A percentile compares a stretch with the other conserved stretches of the same genome.
Conservation (phyloP, 495 filamentous ascomycete species). For the Pyrenopolyporus hunteri region DNA sequence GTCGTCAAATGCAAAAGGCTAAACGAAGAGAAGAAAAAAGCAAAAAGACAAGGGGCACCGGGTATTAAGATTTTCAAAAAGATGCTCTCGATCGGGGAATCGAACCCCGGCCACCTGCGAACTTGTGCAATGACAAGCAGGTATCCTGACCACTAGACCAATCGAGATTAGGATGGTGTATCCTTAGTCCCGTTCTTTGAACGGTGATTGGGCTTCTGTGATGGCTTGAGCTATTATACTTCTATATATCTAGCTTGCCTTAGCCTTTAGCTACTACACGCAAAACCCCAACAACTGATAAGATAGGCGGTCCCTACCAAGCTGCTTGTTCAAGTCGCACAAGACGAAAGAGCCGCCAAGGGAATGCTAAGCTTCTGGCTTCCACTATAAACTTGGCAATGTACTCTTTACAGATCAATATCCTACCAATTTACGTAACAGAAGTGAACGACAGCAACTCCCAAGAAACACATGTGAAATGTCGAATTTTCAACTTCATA, state of each 20-base stretch:
- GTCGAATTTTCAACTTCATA: not conserved
- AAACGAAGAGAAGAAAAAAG: not conserved
- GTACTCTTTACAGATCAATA: not conserved
- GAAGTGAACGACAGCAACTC: not conserved
- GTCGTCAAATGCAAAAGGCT: not conserved
- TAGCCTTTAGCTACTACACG: no score
- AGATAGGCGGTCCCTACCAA: no score
- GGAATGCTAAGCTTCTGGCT: not conserved
- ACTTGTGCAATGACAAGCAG: conserved; percentile 42
- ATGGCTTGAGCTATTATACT: no score
- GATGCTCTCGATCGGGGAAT: conserved; percentile 49
- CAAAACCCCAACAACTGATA: no score
- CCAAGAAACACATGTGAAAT: not conserved
- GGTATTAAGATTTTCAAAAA: conserved; percentile 1
- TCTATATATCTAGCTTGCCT: no score
- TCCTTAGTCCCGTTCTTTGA: conserved; percentile 2
- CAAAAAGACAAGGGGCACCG: not conserved
- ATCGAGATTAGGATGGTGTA: conserved; percentile 31
- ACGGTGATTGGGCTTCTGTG: conserved; percentile 5
- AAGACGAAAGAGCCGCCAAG: not conserved
- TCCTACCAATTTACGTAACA: conserved; percentile 5
- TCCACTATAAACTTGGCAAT: not conserved
- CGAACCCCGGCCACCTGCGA: conserved; percentile 51
- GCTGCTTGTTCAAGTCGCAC: not conserved
- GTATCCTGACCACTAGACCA: conserved; percentile 51